Conservation (phyloP, 768 basidiomycete genomes). For the Amanita polypyramis region DNA sequence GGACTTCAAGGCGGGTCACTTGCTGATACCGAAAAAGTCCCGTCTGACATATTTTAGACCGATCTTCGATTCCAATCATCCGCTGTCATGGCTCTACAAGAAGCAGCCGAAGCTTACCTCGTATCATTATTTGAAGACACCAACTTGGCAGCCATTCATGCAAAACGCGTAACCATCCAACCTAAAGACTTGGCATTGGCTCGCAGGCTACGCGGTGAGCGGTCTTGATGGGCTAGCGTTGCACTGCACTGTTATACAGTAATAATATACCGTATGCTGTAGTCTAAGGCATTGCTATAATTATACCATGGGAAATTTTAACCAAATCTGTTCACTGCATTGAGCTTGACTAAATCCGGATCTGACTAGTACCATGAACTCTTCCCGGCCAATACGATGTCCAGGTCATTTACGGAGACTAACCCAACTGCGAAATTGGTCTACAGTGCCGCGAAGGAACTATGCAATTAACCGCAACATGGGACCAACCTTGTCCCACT, state of each 20-base stretch:
- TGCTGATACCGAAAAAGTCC: not conserved
- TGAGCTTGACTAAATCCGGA: not conserved
- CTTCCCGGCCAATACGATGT: not conserved
- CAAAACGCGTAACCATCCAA: slow-evolving; percentile 49
- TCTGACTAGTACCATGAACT: not conserved
- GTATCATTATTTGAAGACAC: slow-evolving; percentile 67
- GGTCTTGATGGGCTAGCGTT: slow-evolving; percentile 18
- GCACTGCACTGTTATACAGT: slow-evolving; percentile 6
- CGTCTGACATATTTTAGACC: slow-evolving; percentile 27
- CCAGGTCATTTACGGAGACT: not conserved
- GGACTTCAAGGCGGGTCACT: slow-evolving; percentile 54
- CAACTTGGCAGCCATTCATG: slow-evolving; percentile 52
- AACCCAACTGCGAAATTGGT: not conserved
- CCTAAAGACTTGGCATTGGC: slow-evolving; percentile 54
- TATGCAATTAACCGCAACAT: slow-evolving; percentile 40
- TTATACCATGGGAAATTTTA: slow-evolving; percentile 3
- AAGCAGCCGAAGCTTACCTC: slow-evolving; percentile 60
- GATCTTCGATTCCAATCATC: slow-evolving; percentile 72
- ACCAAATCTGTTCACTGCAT: not conserved
- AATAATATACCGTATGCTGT: too few relatives aligned
- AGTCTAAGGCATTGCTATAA: not conserved
- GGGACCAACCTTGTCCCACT: slow-evolving; percentile 48
- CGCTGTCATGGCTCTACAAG: slow-evolving; percentile 58
- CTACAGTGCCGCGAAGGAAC: slow-evolving; percentile 11
- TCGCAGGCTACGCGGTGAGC: slow-evolving; percentile 24